Evolutionary conservation across 441 rosid species (phyloP), one percentile per base, ranked within the genome.

Genomic region (Geranium incanum): DNA sequence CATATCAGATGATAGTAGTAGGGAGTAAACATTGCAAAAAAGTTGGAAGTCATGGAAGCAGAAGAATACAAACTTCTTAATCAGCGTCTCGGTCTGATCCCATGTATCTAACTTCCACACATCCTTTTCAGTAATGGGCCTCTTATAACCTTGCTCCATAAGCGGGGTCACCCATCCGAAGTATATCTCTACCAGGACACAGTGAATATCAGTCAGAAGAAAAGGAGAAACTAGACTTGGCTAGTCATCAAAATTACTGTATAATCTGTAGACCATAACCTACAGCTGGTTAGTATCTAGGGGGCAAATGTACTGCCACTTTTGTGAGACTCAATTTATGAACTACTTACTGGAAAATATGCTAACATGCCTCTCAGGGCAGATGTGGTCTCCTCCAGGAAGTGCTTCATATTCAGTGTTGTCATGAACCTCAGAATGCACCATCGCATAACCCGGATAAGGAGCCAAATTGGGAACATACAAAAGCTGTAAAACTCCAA

Each of bases 141-240:
- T 87, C 81, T 84, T 87, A 45, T 91, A 96, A 50, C 99, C 99
- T 75, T 78, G 86, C 86, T 83, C 70, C 99, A 96, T 91, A 72
- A 96, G 85, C 62, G 98, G 93, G 82, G 84, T 89, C 90, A 93
- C 85, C 99, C 99, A 96, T 59, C 86, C 69, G 75, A 93, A 96
- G 74, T 83, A 71, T 72, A 76, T 88, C 67, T 66, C 99, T 96
- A 79, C 60, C 73, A 66, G 64, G 79, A 13, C n/a, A 62, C 5
- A 23, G 37, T 23, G 36, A 21, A 62, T 23, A 23, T 23, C 66
- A 62, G 66, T 62, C 33, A 62, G 67, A 9, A 28, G 67, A 28
- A 63, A 63, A 63, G 39, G 67, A 5, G 39, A 8, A 63, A 13
- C 13, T 33, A 63, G 67, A 28, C 36, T 63, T 28, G 12, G 67